phyloP scores from a whole-genome alignment of 345 rosid genomes.

The Syzygium grande region DNA sequence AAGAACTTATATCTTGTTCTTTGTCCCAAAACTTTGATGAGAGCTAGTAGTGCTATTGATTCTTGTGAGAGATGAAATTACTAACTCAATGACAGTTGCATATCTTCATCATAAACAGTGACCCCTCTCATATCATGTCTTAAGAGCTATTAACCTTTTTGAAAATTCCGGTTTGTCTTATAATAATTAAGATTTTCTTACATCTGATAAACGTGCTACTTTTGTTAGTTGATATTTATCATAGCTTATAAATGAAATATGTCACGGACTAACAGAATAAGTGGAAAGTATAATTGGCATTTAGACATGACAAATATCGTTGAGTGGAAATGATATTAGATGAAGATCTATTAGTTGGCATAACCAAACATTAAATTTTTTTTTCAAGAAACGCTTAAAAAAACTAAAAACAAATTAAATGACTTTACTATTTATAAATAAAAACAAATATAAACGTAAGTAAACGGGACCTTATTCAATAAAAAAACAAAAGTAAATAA shows the following conservation, averaged over 20 bases:
- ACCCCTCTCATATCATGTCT: neutral
- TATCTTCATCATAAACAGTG: neutral
- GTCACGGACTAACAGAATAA: neutral
- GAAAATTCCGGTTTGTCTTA: neutral
- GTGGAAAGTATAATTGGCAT: neutral
- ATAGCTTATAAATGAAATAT: neutral
- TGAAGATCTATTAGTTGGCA: neutral
- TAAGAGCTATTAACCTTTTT: neutral
- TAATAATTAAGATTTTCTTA: neutral
- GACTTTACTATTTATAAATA: neutral
- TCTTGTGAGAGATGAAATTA: neutral
- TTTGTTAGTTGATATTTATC: neutral
- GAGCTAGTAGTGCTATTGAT: neutral
- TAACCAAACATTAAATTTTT: neutral
- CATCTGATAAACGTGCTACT: neutral
- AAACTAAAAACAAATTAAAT: neutral
- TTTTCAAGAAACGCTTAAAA: neutral
- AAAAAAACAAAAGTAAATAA: neutral
- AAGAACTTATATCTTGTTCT: neutral
- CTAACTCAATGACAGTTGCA: neutral
- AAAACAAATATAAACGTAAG: neutral
- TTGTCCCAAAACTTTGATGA: neutral
- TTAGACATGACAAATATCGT: neutral
- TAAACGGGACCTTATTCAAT: neutral
- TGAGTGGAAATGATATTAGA: neutral